Evolutionary conservation across 192 early-diverging fungal genomes (phyloP), one percentile per base, ranked within the genome.

Genomic region (Funneliformis mosseae): DNA sequence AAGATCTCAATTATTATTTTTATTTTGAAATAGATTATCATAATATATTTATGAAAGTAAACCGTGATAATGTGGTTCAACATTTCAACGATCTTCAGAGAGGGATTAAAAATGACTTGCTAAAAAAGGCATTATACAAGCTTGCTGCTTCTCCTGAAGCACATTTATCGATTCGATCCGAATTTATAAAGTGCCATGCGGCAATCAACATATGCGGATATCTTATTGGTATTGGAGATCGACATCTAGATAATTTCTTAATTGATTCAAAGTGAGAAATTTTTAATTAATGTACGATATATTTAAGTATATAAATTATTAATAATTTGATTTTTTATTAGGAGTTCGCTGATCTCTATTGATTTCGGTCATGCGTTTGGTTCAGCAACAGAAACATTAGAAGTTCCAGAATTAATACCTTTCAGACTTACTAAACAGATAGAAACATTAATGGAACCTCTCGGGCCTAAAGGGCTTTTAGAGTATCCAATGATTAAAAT

Each of bases 291-390:
- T 16, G 8, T 18, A 10, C 5, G 5, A 33, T 4, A 23, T 28
- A 33, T 0, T 67, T 0, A 25, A 38, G 0, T 14, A 1, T 12
- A 23, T 14, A 27, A 16, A 38, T 66, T 27, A 66, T 66, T 66
- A 33, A 27, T 38, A 67, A 67, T 16, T 67, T 8, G 8, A 16
- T 33, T 11, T 33, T 80, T 90, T 79, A 89, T 85, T 60, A 89
- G 83, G 80, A 93, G 94, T 14, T 84, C 87, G 39, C 78, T 95
- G 21, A 87, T 95, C 23, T 89, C 90, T 0, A 95, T 95, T 80
- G 94, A 95, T 86, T 95, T 95, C 79, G 94, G 94, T 0, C 93
- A 95, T 76, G 94, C 94, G 4, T 95, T 95, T 84, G 94, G 94
- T 18, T 94, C 94, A 0, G 93, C 93, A 1, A 93, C 94, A 0